phyloP scores from a whole-genome alignment of 2,329 filamentous ascomycete species.

The Fusarium sp. region DNA sequence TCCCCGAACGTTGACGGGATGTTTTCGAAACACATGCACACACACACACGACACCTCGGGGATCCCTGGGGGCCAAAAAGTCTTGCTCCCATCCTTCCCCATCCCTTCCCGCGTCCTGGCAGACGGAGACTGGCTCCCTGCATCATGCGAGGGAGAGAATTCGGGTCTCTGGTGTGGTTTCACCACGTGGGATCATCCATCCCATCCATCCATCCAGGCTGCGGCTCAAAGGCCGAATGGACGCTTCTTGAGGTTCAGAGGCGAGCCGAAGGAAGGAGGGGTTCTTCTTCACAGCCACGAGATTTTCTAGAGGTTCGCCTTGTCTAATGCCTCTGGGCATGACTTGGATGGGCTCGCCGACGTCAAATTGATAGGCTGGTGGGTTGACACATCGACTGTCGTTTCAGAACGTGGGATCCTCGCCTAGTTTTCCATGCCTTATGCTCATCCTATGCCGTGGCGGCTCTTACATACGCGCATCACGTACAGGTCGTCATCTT shows the following conservation, averaged over 20 bases:
- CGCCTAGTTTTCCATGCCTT: not conserved
- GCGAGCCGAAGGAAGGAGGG: slow-evolving; percentile 4
- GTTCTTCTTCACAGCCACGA: slow-evolving; percentile 17
- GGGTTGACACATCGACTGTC: slow-evolving; percentile 32
- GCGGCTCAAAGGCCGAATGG: slow-evolving; percentile 40
- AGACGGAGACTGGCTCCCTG: slow-evolving; percentile 11
- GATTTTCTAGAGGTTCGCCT: not conserved
- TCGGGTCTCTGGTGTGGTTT: slow-evolving; percentile 36
- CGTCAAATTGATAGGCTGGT: slow-evolving; percentile 35
- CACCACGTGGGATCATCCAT: slow-evolving; percentile 42
- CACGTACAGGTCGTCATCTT: slow-evolving; percentile 6
- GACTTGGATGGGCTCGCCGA: slow-evolving; percentile 1
- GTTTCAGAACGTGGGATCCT: slow-evolving; percentile 28
- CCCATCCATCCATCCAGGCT: slow-evolving; percentile 19
- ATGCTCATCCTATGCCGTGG: slow-evolving; percentile 26
- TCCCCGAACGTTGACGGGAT: slow-evolving; percentile 11
- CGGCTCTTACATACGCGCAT: slow-evolving; percentile 35
- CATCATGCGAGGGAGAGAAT: slow-evolving; percentile 14
- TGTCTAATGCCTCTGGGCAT: slow-evolving; percentile 15
- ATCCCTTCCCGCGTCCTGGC: slow-evolving; percentile 12
- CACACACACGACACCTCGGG: slow-evolving; percentile 12
- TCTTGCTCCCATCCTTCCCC: not conserved
- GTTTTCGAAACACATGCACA: slow-evolving; percentile 10
- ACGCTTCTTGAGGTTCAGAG: slow-evolving; percentile 14
- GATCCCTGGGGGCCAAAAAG: not conserved